Conservation (phyloP, 371 early-diverging fungal genomes). For the Cokeromyces recurvatus region DNA sequence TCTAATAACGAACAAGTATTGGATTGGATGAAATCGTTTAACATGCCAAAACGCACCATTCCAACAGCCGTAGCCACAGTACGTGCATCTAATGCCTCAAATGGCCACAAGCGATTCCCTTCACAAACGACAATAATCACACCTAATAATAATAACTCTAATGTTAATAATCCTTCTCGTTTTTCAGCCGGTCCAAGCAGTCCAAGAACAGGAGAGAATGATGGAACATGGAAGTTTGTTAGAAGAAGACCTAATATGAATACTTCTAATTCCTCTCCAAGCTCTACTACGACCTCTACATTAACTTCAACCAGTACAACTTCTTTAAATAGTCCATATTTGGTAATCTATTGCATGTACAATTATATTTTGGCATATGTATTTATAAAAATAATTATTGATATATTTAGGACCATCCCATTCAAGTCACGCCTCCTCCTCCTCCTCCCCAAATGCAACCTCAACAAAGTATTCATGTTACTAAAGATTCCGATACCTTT, state of each 20-base stretch:
- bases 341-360: neutral
- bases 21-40: conserved; percentile 17
- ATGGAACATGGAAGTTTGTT: conserved; percentile 17
- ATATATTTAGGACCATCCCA: neutral
- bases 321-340: neutral
- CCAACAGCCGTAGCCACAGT: neutral
- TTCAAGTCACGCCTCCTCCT: conserved; percentile 3
- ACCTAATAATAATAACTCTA: neutral
- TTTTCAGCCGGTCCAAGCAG: conserved; percentile 3
- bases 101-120: too few relatives aligned
- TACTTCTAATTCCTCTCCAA: too few relatives aligned
- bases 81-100: too few relatives aligned
- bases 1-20: conserved; percentile 23
- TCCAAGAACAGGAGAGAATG: conserved; percentile 3
- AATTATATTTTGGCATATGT: too few relatives aligned
- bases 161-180: neutral
- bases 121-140: neutral
- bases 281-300: too few relatives aligned
- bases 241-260: conserved; percentile 7
- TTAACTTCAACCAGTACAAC: too few relatives aligned
- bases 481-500: conserved; percentile 34
- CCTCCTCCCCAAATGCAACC: conserved; percentile 5
- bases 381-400: too few relatives aligned
- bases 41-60: conserved; percentile 19
- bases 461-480: conserved; percentile 23